Conservation (phyloP, 306 rosid genomes). For the Alnus glutinosa region DNA sequence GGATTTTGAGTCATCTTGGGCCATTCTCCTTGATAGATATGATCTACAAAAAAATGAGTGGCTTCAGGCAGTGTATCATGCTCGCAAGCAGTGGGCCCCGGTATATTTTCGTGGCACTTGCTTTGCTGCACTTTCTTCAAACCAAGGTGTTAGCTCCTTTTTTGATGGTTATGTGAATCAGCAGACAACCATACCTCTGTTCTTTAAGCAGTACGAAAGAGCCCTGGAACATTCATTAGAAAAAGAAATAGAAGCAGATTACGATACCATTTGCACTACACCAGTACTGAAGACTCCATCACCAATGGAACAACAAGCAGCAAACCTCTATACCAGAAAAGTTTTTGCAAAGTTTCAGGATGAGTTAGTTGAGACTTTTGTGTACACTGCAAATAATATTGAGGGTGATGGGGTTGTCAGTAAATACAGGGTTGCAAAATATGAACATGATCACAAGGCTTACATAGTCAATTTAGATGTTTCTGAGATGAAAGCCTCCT, state of each 20-base stretch:
- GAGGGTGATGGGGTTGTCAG: conserved; percentile 54
- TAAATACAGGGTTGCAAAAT: conserved; percentile 75
- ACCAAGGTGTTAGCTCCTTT: conserved; percentile 58
- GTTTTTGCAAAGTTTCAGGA: conserved; percentile 75
- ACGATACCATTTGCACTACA: conserved; percentile 56
- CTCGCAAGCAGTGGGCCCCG: conserved; percentile 87
- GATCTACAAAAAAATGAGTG: conserved; percentile 65
- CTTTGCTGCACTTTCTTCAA: conserved; percentile 62
- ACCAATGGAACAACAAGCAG: conserved; percentile 88
- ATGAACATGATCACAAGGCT: conserved; percentile 67
- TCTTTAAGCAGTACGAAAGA: conserved; percentile 73
- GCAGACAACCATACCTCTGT: conserved; percentile 64
- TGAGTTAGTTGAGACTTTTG: conserved; percentile 77
- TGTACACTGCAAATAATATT: conserved; percentile 63
- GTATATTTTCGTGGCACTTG: conserved; percentile 73
- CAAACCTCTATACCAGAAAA: conserved; percentile 60
- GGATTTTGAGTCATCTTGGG: conserved; percentile 70
- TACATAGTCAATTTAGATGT: conserved; percentile 55
- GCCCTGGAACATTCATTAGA: conserved; percentile 64
- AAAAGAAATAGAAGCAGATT: conserved; percentile 75
- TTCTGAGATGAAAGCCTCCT: conserved; percentile 55
- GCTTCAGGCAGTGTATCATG: conserved; percentile 79
- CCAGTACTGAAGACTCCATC: conserved; percentile 77
- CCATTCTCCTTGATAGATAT: conserved; percentile 53
- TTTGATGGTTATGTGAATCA: conserved; percentile 77